Base-by-base conservation (phyloP, 164 flowering plant species). In the Magnolia sinica region DNA sequence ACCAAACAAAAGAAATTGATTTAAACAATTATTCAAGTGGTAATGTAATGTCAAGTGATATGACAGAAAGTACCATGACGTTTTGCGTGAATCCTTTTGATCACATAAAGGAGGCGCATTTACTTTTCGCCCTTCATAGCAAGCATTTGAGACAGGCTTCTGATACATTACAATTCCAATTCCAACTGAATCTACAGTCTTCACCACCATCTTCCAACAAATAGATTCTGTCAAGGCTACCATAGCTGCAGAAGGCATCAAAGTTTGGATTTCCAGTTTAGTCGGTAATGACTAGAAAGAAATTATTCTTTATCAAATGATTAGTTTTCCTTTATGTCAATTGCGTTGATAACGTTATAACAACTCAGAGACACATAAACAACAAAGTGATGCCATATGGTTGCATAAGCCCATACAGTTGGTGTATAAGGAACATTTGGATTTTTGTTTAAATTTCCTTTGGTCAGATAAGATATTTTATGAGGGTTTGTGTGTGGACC, bases 111-210 rank as follows among this genome's bases (percentile, higher is more conserved):
- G 93, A 14, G 94, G 97, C 31, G 69, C 64, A 63, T 87, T 86
- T 76, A 81, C 84, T 81, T 81, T 75, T 19, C 92, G 89, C 66
- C 78, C 76, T 71, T 88, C 83, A 82, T 92, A 94, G 85, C 98
- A 94, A 71, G 89, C 80, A 78, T 85, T 81, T 29, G 99, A 88
- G 50, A 81, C 83, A 63, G 98, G 95, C 86, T 94, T 96, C 83
- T 91, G 96, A 81, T 85, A 96, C 81, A 96, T 87, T n/a, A 92
- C 97, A 76, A 92, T 84, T 18, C 98, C 98, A 72, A 96, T 83
- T 64, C 94, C 88, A 65, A 79, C 63, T 73, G 87, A 78, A 50
- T 87, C 89, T 37, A 81, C 76, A 27, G 87, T 81, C 84, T 88
- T 96, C 16, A 85, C 85, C 67, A 91, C 90, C 70, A 71, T 81